A percentile compares a stretch with the other conserved stretches of the same genome.
Conservation (phyloP, 257 asterid species). For the Penstemon newberryi region DNA sequence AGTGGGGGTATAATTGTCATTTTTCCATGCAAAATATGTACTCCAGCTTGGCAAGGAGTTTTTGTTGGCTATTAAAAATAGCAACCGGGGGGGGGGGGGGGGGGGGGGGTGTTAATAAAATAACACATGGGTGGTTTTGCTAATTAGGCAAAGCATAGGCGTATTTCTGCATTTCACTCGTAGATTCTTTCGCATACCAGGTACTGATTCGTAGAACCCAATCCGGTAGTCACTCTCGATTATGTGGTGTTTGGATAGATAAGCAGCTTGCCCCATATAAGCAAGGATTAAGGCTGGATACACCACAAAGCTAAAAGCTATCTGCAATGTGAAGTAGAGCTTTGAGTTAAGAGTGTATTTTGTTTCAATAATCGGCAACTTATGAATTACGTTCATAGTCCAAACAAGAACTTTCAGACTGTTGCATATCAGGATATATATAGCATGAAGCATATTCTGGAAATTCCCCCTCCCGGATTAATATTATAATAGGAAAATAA, state of each 20-base stretch:
- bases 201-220: conserved; percentile 48
- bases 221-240: conserved; percentile 33
- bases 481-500: no score
- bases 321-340: conserved; percentile 25
- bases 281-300: conserved; percentile 47
- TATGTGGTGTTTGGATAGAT: conserved; percentile 40
- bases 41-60: no score
- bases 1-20: no score
- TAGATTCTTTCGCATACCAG: conserved; percentile 26
- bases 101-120: no score
- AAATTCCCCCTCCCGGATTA: no score
- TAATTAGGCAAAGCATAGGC: no score
- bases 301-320: conserved; percentile 44
- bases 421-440: not conserved
- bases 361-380: not conserved
- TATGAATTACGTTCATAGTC: not conserved
- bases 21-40: no score
- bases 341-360: not conserved
- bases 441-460: not conserved
- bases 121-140: no score
- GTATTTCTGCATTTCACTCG: no score
- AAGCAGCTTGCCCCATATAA: conserved; percentile 53
- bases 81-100: no score
- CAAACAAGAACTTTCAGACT: not conserved
- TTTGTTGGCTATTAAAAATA: no score